Base-by-base conservation (phyloP, 2,329 filamentous ascomycete species). In the Penicillium sp. region DNA sequence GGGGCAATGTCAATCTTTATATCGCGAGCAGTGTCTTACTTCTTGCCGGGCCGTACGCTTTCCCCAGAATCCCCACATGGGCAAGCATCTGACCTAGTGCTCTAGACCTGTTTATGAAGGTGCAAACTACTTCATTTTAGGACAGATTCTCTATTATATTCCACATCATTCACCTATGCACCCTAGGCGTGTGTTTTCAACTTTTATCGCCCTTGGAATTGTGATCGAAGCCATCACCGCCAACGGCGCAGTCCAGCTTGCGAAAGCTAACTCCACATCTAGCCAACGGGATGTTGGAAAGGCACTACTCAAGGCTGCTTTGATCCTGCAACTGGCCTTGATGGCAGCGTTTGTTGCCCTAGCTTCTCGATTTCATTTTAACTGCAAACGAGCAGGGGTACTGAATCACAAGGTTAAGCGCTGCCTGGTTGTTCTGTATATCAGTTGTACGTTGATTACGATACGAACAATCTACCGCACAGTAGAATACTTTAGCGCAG, bases 181-280 rank as follows among this genome's bases (percentile, higher is more conserved):
- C 61, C 83, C 83, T 0, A 82, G 82, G 3, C 78, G 83, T 3
- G 77, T 87, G 4, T 83, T 87, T 62, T 87, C 84, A 60, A 80
- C 79, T 3, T 83, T 87, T 59, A 72, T 87, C 35, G 72, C 79
- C 1, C 73, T 84, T 10, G 82, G 86, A 37, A 67, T 73, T 2
- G 70, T 79, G 0, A 78, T 86, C 39, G 76, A 77, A 53, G 57
- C 58, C 9, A 71, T 85, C 3, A 82, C 82, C 21, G 80, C 74
- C 6, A 81, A 81, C 50, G 83, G 83, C 2, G 82, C 80, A 3
- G 74, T 76, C 35, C 72, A 78, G 31, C 72, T 78, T 52, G 75
- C 77, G 5, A 79, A 81, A 51, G 68, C 69, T 2, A 64, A 57
- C 14, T 69, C 76, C 42, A 68, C 76, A 0, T 57, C 68, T 26